Base-by-base conservation (phyloP, 768 basidiomycete species). In the Termitomyces sp. region DNA sequence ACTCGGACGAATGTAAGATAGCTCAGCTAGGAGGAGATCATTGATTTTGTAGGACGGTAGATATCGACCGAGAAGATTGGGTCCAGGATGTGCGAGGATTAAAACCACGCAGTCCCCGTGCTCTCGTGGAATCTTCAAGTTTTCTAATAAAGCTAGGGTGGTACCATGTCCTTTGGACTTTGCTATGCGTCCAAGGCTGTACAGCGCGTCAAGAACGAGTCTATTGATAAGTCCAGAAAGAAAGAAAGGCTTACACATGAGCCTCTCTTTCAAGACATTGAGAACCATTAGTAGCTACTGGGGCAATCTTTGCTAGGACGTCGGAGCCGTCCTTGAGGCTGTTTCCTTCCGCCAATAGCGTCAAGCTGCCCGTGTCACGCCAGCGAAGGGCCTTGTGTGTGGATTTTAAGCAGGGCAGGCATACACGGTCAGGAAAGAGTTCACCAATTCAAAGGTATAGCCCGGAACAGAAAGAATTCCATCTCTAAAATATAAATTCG, bases 291-390 rank as follows among this genome's bases (percentile, higher is more conserved):
- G 85, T 84, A 58, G 86, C 84, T 7, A 85, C 83, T 32, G 84
- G 80, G 5, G 85, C 86, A 60, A 89, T 85, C 71, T 89, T 89
- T 1, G 87, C 87, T 29, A 89, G 69, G 4, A 88, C 81, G 56
- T 76, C 80, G 4, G 84, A 83, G 32, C 84, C 80, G 63, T 88
- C 86, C 70, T 88, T 87, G 57, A 88, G 70, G 60, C 81, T 85
- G 60, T 75, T 83, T 20, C 87, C 87, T 66, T 88, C 85, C 0
- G 84, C 84, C 44, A 89, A 69, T 32, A 81, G 69, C 0, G 87
- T 88, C 76, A 85, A 79, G 56, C 85, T 84, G 49, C 87, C 87
- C 0, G 86, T 88, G 64, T 89, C 87, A 54, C 83, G 77, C 87
- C 87, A 89, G 70, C 73, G 77, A 18, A 71, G 64, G 20, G 83